Evolutionary conservation across 768 basidiomycete genomes (phyloP).

Genomic region (Rhizopogon rudus): DNA sequence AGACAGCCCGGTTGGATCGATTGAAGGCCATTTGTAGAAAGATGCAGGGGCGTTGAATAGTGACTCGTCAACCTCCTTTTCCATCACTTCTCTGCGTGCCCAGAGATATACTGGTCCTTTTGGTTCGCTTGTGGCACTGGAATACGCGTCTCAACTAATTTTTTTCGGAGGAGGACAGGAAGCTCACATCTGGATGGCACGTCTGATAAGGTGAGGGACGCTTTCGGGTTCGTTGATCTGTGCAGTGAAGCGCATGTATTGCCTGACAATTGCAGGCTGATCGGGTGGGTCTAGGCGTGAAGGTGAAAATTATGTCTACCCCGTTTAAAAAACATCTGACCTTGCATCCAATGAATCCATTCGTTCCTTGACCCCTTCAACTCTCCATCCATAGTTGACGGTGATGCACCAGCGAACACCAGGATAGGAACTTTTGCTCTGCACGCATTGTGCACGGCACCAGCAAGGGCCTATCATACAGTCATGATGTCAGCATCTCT

Average conservation of each 20-base stretch:
- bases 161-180: neutral
- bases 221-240: slow-evolving; percentile 55
- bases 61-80: slow-evolving; percentile 48
- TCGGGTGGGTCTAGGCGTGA: slow-evolving; percentile 55
- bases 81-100: slow-evolving; percentile 67
- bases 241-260: slow-evolving; percentile 66
- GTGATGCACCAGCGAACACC: slow-evolving; percentile 70
- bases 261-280: slow-evolving; percentile 64
- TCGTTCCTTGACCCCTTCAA: slow-evolving; percentile 63
- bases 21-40: slow-evolving; percentile 43
- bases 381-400: slow-evolving; percentile 52
- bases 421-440: slow-evolving; percentile 55
- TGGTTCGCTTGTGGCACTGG: slow-evolving; percentile 63
- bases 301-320: too few relatives aligned
- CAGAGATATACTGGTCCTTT: slow-evolving; percentile 73
- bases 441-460: slow-evolving; percentile 70
- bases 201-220: slow-evolving; percentile 43
- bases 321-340: slow-evolving; percentile 22
- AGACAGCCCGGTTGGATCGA: slow-evolving; percentile 47
- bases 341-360: slow-evolving; percentile 72
- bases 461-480: slow-evolving; percentile 49
- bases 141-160: neutral
- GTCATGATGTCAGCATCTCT: neutral
- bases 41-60: slow-evolving; percentile 26
- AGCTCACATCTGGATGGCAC: slow-evolving; percentile 61